Conservation (phyloP, 306 rosid genomes). For the Mimosa pudica region DNA sequence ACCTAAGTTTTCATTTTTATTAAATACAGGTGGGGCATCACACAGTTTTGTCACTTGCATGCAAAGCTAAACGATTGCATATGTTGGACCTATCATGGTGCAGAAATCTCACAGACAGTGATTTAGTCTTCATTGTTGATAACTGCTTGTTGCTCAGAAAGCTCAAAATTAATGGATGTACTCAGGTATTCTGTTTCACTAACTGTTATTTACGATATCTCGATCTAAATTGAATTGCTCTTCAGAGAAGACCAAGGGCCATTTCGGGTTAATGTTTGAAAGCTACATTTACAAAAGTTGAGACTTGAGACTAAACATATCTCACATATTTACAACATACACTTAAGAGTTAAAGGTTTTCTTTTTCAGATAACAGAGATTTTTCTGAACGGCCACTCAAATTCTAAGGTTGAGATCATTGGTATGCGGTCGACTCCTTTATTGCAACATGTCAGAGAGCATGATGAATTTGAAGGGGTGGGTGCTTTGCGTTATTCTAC, state of each 20-base stretch:
- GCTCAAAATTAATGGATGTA: slow-evolving; percentile 81
- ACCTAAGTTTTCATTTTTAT: background rate
- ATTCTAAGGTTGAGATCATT: slow-evolving; percentile 50
- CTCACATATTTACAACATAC: no score
- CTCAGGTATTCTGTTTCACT: slow-evolving; percentile 53
- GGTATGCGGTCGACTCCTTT: slow-evolving; percentile 58
- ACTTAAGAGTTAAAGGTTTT: background rate
- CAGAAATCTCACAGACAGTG: slow-evolving; percentile 63
- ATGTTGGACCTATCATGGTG: slow-evolving; percentile 87
- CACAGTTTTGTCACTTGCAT: slow-evolving; percentile 67
- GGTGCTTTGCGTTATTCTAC: slow-evolving; percentile 49
- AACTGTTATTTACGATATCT: background rate
- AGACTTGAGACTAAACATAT: no score
- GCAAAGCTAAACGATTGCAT: slow-evolving; percentile 54
- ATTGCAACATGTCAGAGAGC: slow-evolving; percentile 40
- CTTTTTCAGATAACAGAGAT: slow-evolving; percentile 59
- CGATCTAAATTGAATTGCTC: background rate
- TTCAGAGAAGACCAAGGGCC: background rate
- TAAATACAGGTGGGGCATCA: slow-evolving; percentile 61
- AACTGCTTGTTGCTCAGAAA: slow-evolving; percentile 65
- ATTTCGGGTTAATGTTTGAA: no score
- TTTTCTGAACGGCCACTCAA: slow-evolving; percentile 71
- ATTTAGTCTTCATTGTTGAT: slow-evolving; percentile 76
- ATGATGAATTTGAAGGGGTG: slow-evolving; percentile 28
- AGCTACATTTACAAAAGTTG: no score